Conservation (phyloP, 1,284 basidiomycete species). For the Rhodotorula sp. region DNA sequence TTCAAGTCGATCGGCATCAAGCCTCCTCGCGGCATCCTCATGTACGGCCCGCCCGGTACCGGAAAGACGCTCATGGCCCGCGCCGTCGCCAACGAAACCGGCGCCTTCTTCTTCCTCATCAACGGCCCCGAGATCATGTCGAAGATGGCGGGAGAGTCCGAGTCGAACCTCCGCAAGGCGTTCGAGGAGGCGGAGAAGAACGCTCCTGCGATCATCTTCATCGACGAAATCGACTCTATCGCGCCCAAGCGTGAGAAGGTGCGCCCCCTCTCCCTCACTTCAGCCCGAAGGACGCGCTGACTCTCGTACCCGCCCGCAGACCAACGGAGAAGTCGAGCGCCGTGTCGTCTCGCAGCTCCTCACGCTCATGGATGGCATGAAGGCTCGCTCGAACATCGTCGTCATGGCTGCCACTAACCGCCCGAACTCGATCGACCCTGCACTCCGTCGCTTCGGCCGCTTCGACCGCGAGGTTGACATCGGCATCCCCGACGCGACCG, state of each 20-base stretch:
- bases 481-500: conserved; percentile 97
- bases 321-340: conserved; percentile 98
- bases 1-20: conserved; percentile 99
- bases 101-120: conserved; percentile 99
- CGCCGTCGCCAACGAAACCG: conserved; percentile 98
- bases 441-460: conserved; percentile 94
- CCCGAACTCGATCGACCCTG: conserved; percentile 98
- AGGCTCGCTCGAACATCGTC: conserved; percentile 97
- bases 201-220: conserved; percentile 99
- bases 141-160: conserved; percentile 68
- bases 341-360: conserved; percentile 97
- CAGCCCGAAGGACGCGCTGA: conserved; percentile 10
- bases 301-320: conserved; percentile 54
- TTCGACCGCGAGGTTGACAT: conserved; percentile 99
- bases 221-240: conserved; percentile 98
- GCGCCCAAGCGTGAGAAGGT: conserved; percentile 99
- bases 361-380: conserved; percentile 98
- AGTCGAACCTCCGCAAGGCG: conserved; percentile 94
- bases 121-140: conserved; percentile 99
- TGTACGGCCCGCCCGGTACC: conserved; percentile 95
- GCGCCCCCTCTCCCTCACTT: conserved; percentile 34
- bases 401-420: conserved; percentile 99
- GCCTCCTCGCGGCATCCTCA: conserved; percentile 93
- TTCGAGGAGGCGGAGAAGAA: conserved; percentile 99
- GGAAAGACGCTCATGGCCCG: conserved; percentile 99